A percentile compares a stretch with the other conserved stretches of the same genome.
Conservation (phyloP, 768 basidiomycete species). For the Trametes elegans region DNA sequence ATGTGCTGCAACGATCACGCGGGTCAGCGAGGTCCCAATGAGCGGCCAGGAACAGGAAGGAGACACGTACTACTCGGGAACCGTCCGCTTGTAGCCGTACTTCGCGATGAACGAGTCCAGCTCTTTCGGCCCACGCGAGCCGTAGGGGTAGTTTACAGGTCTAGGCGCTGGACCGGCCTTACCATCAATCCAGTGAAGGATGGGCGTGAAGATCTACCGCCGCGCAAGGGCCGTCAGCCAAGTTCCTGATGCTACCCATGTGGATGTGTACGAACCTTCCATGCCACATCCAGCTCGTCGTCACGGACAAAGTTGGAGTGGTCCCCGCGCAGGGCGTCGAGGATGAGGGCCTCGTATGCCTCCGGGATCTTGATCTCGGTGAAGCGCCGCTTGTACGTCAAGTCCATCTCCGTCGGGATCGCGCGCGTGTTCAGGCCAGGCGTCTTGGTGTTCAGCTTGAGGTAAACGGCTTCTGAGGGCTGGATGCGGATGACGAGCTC, state of each 20-base stretch:
- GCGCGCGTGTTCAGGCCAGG: slow-evolving; percentile 90
- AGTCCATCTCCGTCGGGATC: slow-evolving; percentile 95
- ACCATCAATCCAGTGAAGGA: slow-evolving; percentile 95
- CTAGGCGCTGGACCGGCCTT: slow-evolving; percentile 61
- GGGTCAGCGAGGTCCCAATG: too few species aligned
- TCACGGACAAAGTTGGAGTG: slow-evolving; percentile 99
- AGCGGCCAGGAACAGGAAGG: slow-evolving; percentile 1
- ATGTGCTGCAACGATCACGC: slow-evolving; percentile 43
- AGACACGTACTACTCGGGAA: slow-evolving; percentile 68
- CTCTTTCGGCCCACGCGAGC: slow-evolving; percentile 89
- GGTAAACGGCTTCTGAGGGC: slow-evolving; percentile 93
- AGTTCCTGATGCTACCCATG: not conserved
- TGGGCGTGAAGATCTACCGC: slow-evolving; percentile 87
- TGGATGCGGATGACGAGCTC: slow-evolving; percentile 98
- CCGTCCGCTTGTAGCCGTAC: slow-evolving; percentile 74
- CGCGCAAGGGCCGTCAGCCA: not conserved
- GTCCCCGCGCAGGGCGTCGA: slow-evolving; percentile 96
- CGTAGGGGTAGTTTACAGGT: slow-evolving; percentile 84
- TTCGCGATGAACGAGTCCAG: slow-evolving; percentile 72
- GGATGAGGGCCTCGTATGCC: slow-evolving; percentile 93
- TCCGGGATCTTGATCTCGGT: slow-evolving; percentile 89
- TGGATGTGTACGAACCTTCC: slow-evolving; percentile 63
- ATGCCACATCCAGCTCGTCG: slow-evolving; percentile 95
- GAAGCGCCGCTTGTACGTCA: slow-evolving; percentile 97
- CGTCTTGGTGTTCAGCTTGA: slow-evolving; percentile 94